Base-by-base conservation (phyloP, 768 basidiomycete genomes). In the Pisolithus tinctorius region DNA sequence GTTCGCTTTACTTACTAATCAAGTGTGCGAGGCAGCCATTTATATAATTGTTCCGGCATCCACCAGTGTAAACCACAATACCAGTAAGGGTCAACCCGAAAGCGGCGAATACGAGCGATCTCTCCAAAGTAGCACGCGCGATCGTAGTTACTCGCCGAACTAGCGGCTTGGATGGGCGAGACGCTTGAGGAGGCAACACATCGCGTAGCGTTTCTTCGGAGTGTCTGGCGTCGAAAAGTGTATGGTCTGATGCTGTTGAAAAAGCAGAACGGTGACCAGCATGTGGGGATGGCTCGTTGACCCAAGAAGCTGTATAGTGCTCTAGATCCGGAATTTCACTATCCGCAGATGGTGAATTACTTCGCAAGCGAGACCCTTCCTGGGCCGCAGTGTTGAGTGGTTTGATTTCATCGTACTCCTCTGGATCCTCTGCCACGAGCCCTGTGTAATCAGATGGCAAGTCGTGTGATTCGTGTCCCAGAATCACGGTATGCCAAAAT, bases 1-100 rank as follows among this genome's bases (percentile, higher is more conserved):
- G 1, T 11, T 9, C 1, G 27, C 14, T 26, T 29, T 38, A 66
- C 86, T 50, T 65, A 89, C 88, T 97, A 73, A 97, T 95, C 37
- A 93, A 64, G 69, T 97, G 94, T 0, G 94, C 94, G 29, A 93
- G 72, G 58, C 88, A 94, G 1, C 83, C 84, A 59, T 95, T 94
- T 49, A 84, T 59, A 60, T 86, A 92, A 53, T 76, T 80, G 39
- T 76, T 78, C 47, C 93, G 78, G 69, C 93, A 95, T 46, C 88
- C 86, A 13, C 93, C 94, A 1, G 89, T 86, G 65, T 95, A 98
- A 7, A 84, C 73, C 10, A 84, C 80, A 30, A 92, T 74, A 0
- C 94, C 94, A 1, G 79, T 76, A 26, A 90, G 55, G 13, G 84
- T 53, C 60, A 84, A 77, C 26, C 72, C 77, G 47, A 86, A 84